Base-by-base conservation (phyloP, 805 yeast genomes). In the Zygoascus bituminiphila region DNA sequence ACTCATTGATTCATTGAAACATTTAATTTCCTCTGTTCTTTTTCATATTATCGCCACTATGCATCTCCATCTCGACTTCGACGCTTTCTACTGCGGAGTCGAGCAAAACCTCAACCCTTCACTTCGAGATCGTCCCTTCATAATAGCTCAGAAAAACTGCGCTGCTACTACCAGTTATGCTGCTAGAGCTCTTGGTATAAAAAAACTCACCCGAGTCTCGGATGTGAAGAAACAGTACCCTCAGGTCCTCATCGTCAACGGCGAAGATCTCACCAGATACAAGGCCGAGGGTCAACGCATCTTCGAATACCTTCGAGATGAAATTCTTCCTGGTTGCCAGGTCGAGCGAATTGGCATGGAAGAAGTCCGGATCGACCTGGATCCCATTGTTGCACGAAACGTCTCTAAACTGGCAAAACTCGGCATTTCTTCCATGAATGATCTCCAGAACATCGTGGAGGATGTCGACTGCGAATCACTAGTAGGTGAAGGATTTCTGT, bases 41-140 rank as follows among this genome's bases (percentile, higher is more conserved):
- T 36, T 36, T 4, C 22, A n/a, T 36, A 26, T 26, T 26, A 26
- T 26, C 33, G 14, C 14, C 9, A 12, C 9, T 4, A 47, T 61
- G 49, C 53, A 54, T n/a, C 21, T 59, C 6, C 55, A 63, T 8
- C 42, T 63, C 5, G 68, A 63, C 43, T 51, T 63, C 43, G 65
- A 63, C 39, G 68, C 68, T 6, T 63, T 63, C 45, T 63, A 63
- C 48, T 62, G 67, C 45, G 67, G 56, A 2, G 68, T 63, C 12
- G 68, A 63, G 49, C 58, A 61, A 46, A 55, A 48, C 21, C 46
- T 43, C 15, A 57, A 62, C 45, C 62, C 62, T 2, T 40, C 54
- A 2, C 51, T 63, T 12, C 38, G 47, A n/a, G 59, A 42, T 29
- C 42, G 37, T 4, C 63, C 68, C 20, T 63, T 63, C 40, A 54